Percentiles rank a stretch among this genome's conserved stretches.
These are phyloP conservation scores for Aspergillus versicolor DNA, from an alignment of 2,329 filamentous ascomycete species.

Conservation along the genomic window DNA sequence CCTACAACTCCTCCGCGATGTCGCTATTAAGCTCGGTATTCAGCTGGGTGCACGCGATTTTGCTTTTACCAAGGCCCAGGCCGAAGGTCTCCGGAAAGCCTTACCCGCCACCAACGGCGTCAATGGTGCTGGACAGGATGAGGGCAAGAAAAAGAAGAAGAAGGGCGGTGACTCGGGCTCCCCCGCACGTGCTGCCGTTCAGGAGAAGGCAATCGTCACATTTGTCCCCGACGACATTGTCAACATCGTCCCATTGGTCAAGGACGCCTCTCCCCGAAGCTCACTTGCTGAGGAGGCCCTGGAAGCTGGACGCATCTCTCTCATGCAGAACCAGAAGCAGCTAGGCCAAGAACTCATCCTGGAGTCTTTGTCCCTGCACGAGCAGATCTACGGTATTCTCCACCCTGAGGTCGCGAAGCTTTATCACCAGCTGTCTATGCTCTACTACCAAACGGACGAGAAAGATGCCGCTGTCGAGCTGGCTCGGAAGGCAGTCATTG, in stretches of 20 bases:
- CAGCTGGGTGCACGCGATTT: constrained; percentile 82
- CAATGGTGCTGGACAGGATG: constrained; percentile 36
- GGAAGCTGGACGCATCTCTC: constrained; percentile 93
- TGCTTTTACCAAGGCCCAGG: constrained; percentile 57
- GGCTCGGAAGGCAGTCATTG: constrained; percentile 92
- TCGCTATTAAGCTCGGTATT: constrained; percentile 83
- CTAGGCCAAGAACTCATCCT: constrained; percentile 91
- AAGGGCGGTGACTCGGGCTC: constrained; percentile 53
- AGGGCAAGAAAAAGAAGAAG: constrained; percentile 59
- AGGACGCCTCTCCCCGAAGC: constrained; percentile 90
- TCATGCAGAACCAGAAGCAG: constrained; percentile 92
- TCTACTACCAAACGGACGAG: constrained; percentile 97
- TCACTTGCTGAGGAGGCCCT: constrained; percentile 91
- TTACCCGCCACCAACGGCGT: constrained; percentile 40
- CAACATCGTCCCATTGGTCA: constrained; percentile 91
- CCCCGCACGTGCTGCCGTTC: constrained; percentile 43
- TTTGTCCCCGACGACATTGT: constrained; percentile 84
- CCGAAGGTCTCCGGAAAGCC: constrained; percentile 26
- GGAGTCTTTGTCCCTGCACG: constrained; percentile 93
- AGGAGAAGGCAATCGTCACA: constrained; percentile 53
- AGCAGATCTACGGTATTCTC: constrained; percentile 97
- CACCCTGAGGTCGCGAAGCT: constrained; percentile 94
- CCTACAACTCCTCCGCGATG: constrained; percentile 83
- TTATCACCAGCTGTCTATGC: constrained; percentile 91
- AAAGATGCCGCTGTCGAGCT: constrained; percentile 94